A percentile compares a stretch with the other conserved stretches of the same genome.
Conservation (phyloP, 1,284 basidiomycete genomes). For the Anthracocystis setariae region DNA sequence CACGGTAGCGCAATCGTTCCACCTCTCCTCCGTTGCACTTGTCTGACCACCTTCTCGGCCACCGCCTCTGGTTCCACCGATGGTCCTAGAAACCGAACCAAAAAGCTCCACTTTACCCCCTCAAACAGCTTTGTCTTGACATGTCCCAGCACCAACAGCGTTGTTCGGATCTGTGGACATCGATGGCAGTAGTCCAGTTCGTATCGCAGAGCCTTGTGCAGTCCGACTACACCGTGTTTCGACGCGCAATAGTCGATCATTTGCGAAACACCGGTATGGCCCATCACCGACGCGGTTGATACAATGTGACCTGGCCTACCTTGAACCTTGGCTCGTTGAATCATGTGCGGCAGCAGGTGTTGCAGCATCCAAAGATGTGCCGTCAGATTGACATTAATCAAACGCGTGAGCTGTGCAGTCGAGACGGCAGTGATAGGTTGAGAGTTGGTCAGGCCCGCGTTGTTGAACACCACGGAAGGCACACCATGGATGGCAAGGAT, state of each 20-base stretch:
- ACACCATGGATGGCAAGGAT: conserved; percentile 32
- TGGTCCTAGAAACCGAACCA: conserved; percentile 56
- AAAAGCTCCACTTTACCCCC: conserved; percentile 25
- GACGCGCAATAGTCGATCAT: conserved; percentile 71
- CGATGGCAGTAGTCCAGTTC: conserved; percentile 59
- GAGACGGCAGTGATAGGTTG: conserved; percentile 82
- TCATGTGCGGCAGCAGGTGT: conserved; percentile 90
- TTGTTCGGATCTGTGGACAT: conserved; percentile 55
- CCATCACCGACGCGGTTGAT: conserved; percentile 76
- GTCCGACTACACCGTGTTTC: conserved; percentile 64
- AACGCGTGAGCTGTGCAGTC: conserved; percentile 76
- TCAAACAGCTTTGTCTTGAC: conserved; percentile 59
- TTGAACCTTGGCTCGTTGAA: conserved; percentile 69
- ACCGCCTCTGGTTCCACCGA: conserved; percentile 43
- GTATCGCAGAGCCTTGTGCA: conserved; percentile 63
- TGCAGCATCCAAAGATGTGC: conserved; percentile 90
- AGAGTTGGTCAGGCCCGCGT: conserved; percentile 93
- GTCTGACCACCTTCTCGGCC: conserved; percentile 41
- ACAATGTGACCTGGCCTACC: conserved; percentile 84
- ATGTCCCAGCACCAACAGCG: conserved; percentile 58
- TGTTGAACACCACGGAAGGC: conserved; percentile 86
- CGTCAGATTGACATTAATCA: conserved; percentile 86
- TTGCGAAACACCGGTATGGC: conserved; percentile 78
- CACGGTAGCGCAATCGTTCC: conserved; percentile 50
- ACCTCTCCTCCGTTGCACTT: conserved; percentile 47